A percentile compares a stretch with the other conserved stretches of the same genome.
These are phyloP conservation scores for Wickerhamiella spandovensis DNA, from an alignment of 805 yeast species.

Conservation along the genomic window DNA sequence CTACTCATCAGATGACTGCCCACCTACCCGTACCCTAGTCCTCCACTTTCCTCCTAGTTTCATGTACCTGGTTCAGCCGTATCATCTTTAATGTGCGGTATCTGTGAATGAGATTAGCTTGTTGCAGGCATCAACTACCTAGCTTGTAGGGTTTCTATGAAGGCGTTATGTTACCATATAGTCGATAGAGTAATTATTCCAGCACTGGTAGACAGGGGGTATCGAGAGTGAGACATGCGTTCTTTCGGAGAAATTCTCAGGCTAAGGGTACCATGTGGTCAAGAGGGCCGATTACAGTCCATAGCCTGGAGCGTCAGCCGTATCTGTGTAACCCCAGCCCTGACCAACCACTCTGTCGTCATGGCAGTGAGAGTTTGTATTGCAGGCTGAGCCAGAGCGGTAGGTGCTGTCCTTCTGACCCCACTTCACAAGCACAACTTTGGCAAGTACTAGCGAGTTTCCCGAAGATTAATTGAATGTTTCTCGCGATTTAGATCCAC, in stretches of 20 bases:
- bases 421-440: no score
- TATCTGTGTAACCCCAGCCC: neutral
- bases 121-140: no score
- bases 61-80: neutral
- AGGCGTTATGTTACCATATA: no score
- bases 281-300: neutral
- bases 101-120: neutral
- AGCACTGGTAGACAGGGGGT: neutral
- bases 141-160: no score
- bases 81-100: neutral
- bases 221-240: neutral
- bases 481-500: no score
- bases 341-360: neutral
- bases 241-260: neutral
- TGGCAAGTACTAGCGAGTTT: neutral
- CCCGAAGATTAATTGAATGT: no score
- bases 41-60: neutral
- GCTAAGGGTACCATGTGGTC: neutral
- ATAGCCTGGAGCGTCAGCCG: neutral
- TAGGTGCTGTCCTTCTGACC: no score
- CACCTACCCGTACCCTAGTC: neutral
- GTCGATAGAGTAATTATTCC: neutral
- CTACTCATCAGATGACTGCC: neutral
- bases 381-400: no score
- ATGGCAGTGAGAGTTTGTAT: no score